Percentiles rank a stretch among this genome's conserved stretches.
These are phyloP conservation scores for Eragrostis nindensis DNA, from an alignment of 176 grass and related monocot genomes.

Conservation along the genomic window DNA sequence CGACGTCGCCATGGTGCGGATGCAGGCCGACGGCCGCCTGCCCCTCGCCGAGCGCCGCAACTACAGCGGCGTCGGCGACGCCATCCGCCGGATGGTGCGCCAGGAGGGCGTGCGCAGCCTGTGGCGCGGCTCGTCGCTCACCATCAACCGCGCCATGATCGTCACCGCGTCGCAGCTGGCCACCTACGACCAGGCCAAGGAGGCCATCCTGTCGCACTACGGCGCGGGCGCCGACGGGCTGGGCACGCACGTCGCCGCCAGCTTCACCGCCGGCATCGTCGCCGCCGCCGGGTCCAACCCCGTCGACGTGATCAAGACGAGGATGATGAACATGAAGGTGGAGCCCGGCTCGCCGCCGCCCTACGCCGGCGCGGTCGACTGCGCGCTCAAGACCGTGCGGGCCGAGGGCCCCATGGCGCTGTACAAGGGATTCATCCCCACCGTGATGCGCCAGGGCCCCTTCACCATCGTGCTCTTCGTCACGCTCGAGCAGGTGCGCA, in stretches of 20 bases:
- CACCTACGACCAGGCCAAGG: conserved; percentile 89
- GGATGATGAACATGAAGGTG: conserved; percentile 96
- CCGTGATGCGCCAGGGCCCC: conserved; percentile 85
- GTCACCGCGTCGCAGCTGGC: conserved; percentile 90
- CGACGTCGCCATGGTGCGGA: conserved; percentile 95
- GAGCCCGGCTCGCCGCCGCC: conserved; percentile 59
- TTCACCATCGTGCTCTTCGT: conserved; percentile 98
- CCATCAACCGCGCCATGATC: conserved; percentile 93
- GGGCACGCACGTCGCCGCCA: conserved; percentile 75
- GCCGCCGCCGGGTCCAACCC: conserved; percentile 75
- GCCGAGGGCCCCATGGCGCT: conserved; percentile 77
- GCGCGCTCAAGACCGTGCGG: conserved; percentile 77
- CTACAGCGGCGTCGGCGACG: conserved; percentile 83
- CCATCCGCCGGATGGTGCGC: conserved; percentile 69
- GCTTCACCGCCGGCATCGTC: conserved; percentile 73
- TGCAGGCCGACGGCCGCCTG: conserved; percentile 91
- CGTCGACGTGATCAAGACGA: conserved; percentile 79
- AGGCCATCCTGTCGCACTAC: conserved; percentile 67
- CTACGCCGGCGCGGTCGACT: conserved; percentile 83
- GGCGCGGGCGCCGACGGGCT: conserved; percentile 59
- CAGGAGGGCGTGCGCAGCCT: conserved; percentile 82
- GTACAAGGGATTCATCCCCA: conserved; percentile 96
- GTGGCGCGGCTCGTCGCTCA: conserved; percentile 78
- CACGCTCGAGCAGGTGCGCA: conserved; percentile 98
- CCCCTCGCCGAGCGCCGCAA: conserved; percentile 78